Conservation (phyloP, 1,284 basidiomycete species). For the Limonomyces culmigenus region DNA sequence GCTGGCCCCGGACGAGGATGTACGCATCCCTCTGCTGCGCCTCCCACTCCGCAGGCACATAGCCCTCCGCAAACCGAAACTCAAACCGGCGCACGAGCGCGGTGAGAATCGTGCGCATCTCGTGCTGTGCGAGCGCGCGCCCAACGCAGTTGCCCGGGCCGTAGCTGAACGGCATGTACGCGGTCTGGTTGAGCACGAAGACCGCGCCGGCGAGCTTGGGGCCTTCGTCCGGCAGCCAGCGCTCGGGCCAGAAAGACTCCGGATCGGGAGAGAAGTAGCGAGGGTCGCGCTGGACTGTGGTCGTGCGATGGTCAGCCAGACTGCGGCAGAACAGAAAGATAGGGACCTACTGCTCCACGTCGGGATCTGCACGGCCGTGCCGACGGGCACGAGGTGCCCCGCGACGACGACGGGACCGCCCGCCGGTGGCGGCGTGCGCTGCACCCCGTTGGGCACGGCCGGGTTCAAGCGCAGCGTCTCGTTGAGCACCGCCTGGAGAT, state of each 20-base stretch:
- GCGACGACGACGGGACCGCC: no score
- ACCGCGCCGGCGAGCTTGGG: neutral
- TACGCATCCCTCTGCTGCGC: constrained; percentile 10
- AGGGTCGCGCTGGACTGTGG: constrained; percentile 19
- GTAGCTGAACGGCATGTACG: neutral
- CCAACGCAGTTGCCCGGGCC: constrained; percentile 14
- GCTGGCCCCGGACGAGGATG: constrained; percentile 8
- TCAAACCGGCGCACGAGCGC: constrained; percentile 13
- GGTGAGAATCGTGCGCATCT: constrained; percentile 14
- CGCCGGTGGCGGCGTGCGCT: no score
- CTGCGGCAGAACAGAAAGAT: no score
- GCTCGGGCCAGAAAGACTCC: constrained; percentile 23
- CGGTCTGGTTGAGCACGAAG: neutral
- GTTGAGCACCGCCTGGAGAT: constrained; percentile 20
- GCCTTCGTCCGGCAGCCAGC: constrained; percentile 18
- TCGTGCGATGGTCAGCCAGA: no score
- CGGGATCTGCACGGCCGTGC: no score
- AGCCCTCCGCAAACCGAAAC: constrained; percentile 10
- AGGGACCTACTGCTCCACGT: no score
- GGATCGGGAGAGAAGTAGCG: constrained; percentile 23
- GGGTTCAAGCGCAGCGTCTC: constrained; percentile 16
- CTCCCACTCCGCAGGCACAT: constrained; percentile 10
- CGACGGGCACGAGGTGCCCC: no score
- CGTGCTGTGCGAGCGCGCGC: constrained; percentile 15
- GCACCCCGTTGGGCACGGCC: constrained; percentile 8